These are phyloP conservation scores for Phyllosticta capitalensis DNA, from an alignment of 2,329 filamentous ascomycete species.

Conservation along the genomic window DNA sequence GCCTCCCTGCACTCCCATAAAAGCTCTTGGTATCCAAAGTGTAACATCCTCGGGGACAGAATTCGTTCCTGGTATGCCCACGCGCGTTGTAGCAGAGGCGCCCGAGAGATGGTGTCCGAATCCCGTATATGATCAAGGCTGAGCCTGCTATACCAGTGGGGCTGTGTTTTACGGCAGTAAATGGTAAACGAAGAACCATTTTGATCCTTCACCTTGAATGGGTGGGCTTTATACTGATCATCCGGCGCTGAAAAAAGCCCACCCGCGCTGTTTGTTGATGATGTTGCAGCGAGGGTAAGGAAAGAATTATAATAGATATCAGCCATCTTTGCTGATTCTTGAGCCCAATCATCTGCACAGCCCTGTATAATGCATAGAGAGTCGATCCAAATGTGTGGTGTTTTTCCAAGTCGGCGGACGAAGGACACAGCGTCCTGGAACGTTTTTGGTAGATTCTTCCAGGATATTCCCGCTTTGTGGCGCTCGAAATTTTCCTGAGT, in stretches of 20 bases:
- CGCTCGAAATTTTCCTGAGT: slow-evolving; percentile 10
- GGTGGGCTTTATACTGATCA: too few relatives aligned
- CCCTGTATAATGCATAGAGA: slow-evolving; percentile 14
- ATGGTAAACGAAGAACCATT: too few relatives aligned
- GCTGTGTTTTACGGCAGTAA: too few relatives aligned
- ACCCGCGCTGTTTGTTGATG: too few relatives aligned
- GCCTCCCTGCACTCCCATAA: slow-evolving; percentile 12
- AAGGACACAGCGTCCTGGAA: too few relatives aligned
- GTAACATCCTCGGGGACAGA: background rate
- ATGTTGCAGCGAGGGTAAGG: slow-evolving; percentile 2
- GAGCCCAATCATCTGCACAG: background rate
- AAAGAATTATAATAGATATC: background rate
- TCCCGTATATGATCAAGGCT: too few relatives aligned
- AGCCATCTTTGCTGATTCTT: background rate
- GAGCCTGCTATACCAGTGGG: too few relatives aligned
- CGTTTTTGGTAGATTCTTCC: background rate
- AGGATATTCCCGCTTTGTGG: background rate
- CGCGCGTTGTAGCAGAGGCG: background rate
- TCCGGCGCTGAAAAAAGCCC: too few relatives aligned
- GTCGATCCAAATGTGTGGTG: slow-evolving; percentile 15
- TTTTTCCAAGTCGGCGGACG: background rate
- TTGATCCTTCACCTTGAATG: too few relatives aligned
- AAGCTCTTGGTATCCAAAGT: background rate
- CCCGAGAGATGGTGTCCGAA: too few relatives aligned
- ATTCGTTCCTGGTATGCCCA: slow-evolving; percentile 6